Evolutionary conservation across 208 protist species (phyloP).

Genomic region (Leishmania major): DNA sequence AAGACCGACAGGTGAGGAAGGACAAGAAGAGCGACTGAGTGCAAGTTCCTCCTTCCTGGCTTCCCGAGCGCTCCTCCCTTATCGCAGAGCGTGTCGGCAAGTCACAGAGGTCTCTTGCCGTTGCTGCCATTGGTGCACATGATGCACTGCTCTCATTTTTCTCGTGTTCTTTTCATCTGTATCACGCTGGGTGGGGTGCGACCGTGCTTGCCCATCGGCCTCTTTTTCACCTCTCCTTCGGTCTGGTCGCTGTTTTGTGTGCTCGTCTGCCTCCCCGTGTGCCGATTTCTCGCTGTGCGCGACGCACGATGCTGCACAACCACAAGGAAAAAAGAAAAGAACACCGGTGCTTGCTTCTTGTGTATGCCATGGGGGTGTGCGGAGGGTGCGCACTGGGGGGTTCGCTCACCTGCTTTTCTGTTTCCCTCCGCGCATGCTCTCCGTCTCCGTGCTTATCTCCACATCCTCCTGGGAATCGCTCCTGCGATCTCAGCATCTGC

Average conservation of each 20-base stretch:
- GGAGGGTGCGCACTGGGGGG: no score
- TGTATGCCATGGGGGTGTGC: no score
- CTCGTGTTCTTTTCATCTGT: not conserved
- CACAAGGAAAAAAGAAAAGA: no score
- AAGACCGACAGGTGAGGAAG: not conserved
- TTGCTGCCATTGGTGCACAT: not conserved
- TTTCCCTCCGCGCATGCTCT: no score
- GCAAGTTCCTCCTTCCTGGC: not conserved
- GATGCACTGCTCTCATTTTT: not conserved
- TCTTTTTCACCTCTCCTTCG: not conserved
- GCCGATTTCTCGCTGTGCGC: no score
- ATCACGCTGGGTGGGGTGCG: not conserved
- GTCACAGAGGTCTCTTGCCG: not conserved
- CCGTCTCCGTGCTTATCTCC: no score
- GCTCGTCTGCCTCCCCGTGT: not conserved
- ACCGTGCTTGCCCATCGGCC: no score
- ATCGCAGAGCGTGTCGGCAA: not conserved
- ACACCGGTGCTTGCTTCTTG: no score
- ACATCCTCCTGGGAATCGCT: no score
- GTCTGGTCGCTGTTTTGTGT: not conserved
- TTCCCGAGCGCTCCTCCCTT: not conserved
- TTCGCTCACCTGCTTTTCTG: no score
- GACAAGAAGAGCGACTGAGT: constrained; percentile 19
- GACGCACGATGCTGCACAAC: no score
- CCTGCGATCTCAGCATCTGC: not conserved